A percentile compares a stretch with the other conserved stretches of the same genome.
Conservation (phyloP, 257 asterid species). For the Paraleonurus japonicus region DNA sequence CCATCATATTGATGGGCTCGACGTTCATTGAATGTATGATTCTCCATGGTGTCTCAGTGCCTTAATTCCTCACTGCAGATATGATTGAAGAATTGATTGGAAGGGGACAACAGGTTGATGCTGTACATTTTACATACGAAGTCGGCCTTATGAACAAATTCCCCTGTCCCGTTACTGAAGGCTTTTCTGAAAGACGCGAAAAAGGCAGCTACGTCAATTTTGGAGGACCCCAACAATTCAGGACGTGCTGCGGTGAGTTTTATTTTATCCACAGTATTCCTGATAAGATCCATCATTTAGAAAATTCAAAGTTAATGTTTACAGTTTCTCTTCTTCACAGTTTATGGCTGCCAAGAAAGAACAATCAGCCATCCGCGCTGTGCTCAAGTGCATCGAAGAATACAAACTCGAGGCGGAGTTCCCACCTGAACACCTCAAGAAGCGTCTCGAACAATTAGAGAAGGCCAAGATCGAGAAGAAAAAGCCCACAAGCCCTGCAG, state of each 20-base stretch:
- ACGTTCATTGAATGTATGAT: neutral
- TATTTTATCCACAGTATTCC: neutral
- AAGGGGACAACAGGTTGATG: slow-evolving; percentile 99
- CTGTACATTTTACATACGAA: slow-evolving; percentile 95
- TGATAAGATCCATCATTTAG: neutral
- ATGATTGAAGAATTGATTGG: slow-evolving; percentile 91
- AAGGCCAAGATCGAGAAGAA: slow-evolving; percentile 78
- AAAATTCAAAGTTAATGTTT: neutral
- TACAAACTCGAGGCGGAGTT: slow-evolving; percentile 85
- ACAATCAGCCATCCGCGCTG: slow-evolving; percentile 94
- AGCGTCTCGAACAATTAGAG: slow-evolving; percentile 86
- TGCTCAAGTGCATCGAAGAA: slow-evolving; percentile 90
- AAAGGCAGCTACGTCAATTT: slow-evolving; percentile 66
- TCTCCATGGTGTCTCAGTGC: slow-evolving; percentile 38
- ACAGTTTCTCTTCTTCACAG: slow-evolving; percentile 38
- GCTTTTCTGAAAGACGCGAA: slow-evolving; percentile 93
- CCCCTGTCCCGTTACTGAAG: slow-evolving; percentile 94
- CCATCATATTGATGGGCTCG: neutral
- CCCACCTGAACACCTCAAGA: slow-evolving; percentile 83
- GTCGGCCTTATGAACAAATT: slow-evolving; percentile 77
- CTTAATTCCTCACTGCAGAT: slow-evolving; percentile 48
- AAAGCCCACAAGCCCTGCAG: slow-evolving; percentile 84
- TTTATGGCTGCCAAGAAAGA: slow-evolving; percentile 95
- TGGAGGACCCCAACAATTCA: slow-evolving; percentile 80
- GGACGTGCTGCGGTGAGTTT: slow-evolving; percentile 87